Evolutionary conservation across 192 early-diverging fungal genomes (phyloP).

Genomic region (Coemansia sp.): DNA sequence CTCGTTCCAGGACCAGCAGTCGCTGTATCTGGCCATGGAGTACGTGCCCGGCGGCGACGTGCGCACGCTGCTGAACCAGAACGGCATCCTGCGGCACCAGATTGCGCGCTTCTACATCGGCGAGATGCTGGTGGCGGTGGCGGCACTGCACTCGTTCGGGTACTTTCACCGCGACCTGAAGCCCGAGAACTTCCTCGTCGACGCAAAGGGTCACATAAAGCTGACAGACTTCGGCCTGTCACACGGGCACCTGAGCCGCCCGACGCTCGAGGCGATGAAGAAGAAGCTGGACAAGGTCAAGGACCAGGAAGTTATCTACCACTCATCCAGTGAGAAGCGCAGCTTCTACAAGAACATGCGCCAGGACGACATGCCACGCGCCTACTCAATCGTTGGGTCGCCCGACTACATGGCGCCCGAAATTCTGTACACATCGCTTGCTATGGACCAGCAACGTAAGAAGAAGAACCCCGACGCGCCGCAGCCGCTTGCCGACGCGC

Average conservation of each 20-base stretch:
- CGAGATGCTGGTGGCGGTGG: constrained; percentile 81
- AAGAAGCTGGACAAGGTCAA: constrained; percentile 56
- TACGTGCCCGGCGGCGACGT: constrained; percentile 68
- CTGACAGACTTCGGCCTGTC: constrained; percentile 90
- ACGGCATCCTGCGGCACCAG: constrained; percentile 69
- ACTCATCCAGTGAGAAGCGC: constrained; percentile 51
- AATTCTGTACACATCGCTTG: constrained; percentile 63
- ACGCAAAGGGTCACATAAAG: constrained; percentile 75
- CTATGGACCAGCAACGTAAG: constrained; percentile 47
- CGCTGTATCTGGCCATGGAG: constrained; percentile 74
- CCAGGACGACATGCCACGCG: constrained; percentile 61
- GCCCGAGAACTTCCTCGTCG: constrained; percentile 83
- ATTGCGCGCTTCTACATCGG: constrained; percentile 85
- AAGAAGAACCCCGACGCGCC: constrained; percentile 14
- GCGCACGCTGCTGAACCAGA: constrained; percentile 72
- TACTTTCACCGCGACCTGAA: constrained; percentile 93
- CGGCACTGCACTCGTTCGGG: constrained; percentile 79
- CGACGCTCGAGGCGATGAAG: constrained; percentile 50
- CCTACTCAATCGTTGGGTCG: constrained; percentile 82
- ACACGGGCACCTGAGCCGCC: constrained; percentile 68
- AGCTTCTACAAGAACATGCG: constrained; percentile 50
- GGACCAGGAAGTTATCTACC: constrained; percentile 50
- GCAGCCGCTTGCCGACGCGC: constrained; percentile 74
- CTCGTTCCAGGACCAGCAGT: constrained; percentile 77
- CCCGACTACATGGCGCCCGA: constrained; percentile 96